A percentile compares a stretch with the other conserved stretches of the same genome.
Conservation (phyloP, 805 yeast genomes). For the Starmerella bombi region DNA sequence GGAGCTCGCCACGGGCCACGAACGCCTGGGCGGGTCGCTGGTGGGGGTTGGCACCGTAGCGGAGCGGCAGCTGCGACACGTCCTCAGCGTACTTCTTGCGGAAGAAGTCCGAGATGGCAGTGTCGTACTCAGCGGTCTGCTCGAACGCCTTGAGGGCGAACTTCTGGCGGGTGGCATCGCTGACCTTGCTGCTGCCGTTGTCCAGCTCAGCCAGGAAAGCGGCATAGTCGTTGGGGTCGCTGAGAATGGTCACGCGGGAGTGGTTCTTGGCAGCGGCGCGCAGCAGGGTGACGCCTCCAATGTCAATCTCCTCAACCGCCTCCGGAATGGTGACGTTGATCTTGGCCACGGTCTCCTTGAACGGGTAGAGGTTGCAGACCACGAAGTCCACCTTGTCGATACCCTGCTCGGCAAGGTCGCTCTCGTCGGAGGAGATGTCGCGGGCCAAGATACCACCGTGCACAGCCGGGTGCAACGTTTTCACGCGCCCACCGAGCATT, state of each 20-base stretch:
- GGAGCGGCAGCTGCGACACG: conserved; percentile 75
- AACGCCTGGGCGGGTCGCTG: conserved; percentile 98
- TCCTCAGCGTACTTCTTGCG: conserved; percentile 93
- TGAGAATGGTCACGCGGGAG: conserved; percentile 84
- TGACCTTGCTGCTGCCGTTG: conserved; percentile 51
- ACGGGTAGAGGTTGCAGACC: conserved; percentile 95
- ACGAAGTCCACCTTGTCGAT: conserved; percentile 94
- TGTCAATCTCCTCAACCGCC: conserved; percentile 97
- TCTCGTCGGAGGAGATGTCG: conserved; percentile 78
- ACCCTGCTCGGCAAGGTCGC: conserved; percentile 75
- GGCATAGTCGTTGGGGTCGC: conserved; percentile 91
- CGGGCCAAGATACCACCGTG: conserved; percentile 92
- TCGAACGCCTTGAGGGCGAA: conserved; percentile 95
- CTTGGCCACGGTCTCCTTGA: conserved; percentile 92
- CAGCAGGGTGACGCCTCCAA: conserved; percentile 92
- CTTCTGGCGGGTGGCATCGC: conserved; percentile 59
- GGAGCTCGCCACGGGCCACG: conserved; percentile 74
- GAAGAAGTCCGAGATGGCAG: conserved; percentile 91
- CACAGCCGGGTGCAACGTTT: conserved; percentile 96
- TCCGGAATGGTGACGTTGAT: conserved; percentile 90
- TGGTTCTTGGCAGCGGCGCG: conserved; percentile 99
- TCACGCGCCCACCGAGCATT: conserved; percentile 97
- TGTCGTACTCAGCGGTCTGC: conserved; percentile 95
- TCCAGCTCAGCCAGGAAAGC: conserved; percentile 70
- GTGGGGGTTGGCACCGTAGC: conserved; percentile 98